phyloP scores from a whole-genome alignment of 306 rosid species.

The Fragaria nilgerrensis region DNA sequence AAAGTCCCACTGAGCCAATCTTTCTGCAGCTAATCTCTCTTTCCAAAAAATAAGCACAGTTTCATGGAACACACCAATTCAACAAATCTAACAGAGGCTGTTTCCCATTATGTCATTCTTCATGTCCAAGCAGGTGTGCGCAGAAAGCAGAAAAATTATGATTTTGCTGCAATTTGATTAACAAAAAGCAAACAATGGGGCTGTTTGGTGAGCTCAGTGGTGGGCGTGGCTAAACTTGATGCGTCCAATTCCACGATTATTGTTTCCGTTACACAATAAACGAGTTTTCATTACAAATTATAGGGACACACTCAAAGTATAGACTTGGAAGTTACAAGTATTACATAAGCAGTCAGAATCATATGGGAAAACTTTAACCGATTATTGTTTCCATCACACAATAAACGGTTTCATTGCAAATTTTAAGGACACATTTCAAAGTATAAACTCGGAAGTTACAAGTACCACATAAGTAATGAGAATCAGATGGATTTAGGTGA shows the following conservation, averaged over 20 bases:
- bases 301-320: not conserved
- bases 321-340: not conserved
- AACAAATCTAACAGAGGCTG: not conserved
- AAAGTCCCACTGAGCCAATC: not conserved
- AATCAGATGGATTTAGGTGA: not conserved
- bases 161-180: not conserved
- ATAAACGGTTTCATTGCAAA: too few species aligned
- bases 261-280: not conserved
- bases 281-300: not conserved
- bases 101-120: slow-evolving; percentile 1
- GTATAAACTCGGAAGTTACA: not conserved
- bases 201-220: slow-evolving; percentile 12
- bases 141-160: not conserved
- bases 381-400: too few species aligned
- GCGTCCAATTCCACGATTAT: not conserved
- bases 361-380: too few species aligned
- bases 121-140: not conserved
- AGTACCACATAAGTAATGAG: not conserved
- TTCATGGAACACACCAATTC: not conserved
- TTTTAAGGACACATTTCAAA: too few species aligned
- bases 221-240: not conserved
- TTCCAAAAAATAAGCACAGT: not conserved
- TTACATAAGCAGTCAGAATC: too few species aligned
- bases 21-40: not conserved
- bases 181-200: not conserved